phyloP scores from a whole-genome alignment of 78 protist species.

The Monosiga brevicollis region DNA sequence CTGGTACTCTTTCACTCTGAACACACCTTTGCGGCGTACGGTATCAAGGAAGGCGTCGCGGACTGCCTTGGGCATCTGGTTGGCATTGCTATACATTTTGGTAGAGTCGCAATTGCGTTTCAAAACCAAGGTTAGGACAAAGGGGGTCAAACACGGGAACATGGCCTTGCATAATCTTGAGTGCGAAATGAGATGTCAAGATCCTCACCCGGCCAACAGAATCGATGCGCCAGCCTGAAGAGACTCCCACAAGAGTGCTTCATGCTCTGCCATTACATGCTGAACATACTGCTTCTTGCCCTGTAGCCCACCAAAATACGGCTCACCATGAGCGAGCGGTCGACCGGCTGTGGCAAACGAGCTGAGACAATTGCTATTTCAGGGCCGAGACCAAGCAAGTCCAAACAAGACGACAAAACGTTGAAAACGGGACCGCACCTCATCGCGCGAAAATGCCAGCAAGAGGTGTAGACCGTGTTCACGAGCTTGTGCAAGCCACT shows the following conservation, averaged over 20 bases:
- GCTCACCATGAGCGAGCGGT: neutral
- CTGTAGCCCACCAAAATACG: neutral
- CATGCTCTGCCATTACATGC: neutral
- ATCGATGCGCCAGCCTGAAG: neutral
- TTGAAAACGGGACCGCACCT: neutral
- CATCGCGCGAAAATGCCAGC: constrained; percentile 18
- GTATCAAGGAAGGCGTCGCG: neutral
- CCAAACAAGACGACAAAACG: neutral
- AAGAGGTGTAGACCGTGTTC: neutral
- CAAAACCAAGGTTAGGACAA: neutral
- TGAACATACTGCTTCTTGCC: neutral
- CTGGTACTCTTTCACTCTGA: too few species aligned
- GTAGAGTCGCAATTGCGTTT: neutral
- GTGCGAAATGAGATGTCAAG: neutral
- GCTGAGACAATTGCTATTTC: neutral
- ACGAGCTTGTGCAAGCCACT: neutral
- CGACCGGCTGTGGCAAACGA: neutral
- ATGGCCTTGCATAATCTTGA: neutral
- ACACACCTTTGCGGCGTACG: neutral
- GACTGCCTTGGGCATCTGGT: constrained; percentile 1
- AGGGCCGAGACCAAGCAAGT: neutral
- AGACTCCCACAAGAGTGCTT: neutral
- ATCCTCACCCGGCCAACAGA: neutral
- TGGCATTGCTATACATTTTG: neutral
- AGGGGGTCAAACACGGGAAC: neutral